Percentiles rank a stretch among this genome's conserved stretches.
phyloP scores from a whole-genome alignment of 2,329 filamentous ascomycete genomes.

The Stachybotrys echinatus region DNA sequence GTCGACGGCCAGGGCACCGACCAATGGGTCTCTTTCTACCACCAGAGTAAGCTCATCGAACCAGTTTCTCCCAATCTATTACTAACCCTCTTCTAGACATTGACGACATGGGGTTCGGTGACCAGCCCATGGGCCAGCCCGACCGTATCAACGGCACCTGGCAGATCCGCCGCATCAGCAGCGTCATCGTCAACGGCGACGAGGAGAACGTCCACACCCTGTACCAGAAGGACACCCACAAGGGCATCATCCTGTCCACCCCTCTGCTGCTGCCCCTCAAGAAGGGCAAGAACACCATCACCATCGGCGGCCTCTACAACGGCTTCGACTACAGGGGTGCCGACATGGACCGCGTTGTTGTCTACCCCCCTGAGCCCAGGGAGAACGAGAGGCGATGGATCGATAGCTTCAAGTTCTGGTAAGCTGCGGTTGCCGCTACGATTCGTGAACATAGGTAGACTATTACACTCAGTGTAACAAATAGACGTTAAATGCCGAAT shows the following conservation, averaged over 20 bases:
- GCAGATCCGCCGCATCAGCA: constrained; percentile 55
- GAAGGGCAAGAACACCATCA: constrained; percentile 50
- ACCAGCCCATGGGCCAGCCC: constrained; percentile 45
- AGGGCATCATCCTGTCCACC: constrained; percentile 54
- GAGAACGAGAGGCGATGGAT: constrained; percentile 4
- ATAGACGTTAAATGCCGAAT: too few relatives aligned
- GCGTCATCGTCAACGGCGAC: constrained; percentile 52
- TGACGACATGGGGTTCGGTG: constrained; percentile 57
- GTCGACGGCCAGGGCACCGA: constrained; percentile 40
- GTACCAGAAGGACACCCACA: constrained; percentile 48
- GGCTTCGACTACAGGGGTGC: constrained; percentile 49
- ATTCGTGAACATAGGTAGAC: too few relatives aligned
- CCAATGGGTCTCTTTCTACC: constrained; percentile 52
- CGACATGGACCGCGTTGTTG: constrained; percentile 52
- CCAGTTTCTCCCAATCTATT: too few relatives aligned
- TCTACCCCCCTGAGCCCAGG: constrained; percentile 47
- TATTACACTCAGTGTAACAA: too few relatives aligned
- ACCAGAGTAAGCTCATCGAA: constrained; percentile 33
- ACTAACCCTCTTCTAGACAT: constrained; percentile 27
- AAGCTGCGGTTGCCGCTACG: neutral
- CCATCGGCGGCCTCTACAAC: constrained; percentile 49
- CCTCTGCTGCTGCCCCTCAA: constrained; percentile 48
- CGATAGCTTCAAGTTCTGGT: neutral
- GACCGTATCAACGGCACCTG: constrained; percentile 56
- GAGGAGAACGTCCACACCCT: constrained; percentile 37